Base-by-base conservation (phyloP, 768 basidiomycete genomes). In the Lentinula guzmanii region DNA sequence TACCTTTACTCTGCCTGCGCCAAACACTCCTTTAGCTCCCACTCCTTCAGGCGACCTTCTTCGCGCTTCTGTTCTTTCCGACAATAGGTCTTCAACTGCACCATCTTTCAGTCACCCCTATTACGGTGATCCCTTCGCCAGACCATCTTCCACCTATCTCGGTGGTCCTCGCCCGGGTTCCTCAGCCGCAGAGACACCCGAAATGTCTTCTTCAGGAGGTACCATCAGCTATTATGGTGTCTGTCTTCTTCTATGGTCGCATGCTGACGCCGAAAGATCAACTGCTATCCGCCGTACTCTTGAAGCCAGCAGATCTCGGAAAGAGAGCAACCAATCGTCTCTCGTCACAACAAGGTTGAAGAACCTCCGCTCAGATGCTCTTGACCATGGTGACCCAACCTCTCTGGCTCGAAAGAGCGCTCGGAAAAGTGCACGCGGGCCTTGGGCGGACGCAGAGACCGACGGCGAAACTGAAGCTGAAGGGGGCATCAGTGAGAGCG, bases 191-290 rank as follows among this genome's bases (percentile, higher is more conserved):
- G 71, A 69, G 9, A 67, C 70, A 9, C 74, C 73, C 43, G 60
- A 75, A 39, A 70, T 65, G 54, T 60, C 58, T 58, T 66, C 71
- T 60, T 65, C 75, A 10, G 64, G 70, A 51, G 69, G 75, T 63
- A 86, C 79, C 28, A 71, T 92, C 63, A 86, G 89, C 8, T 96
- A 93, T 70, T 86, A 97, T 69, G 94, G 93, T 52, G 93, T 96
- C 41, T 93, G 93, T 66, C 79, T 98, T 62, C 94, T 93, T 1
- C 93, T 97, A 1, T 98, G 94, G 94, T 93, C 91, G 3, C 94
- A 95, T 68, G 94, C 94, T 18, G 95, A 98, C 69, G 87, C 87
- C 0, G 89, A 94, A 67, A 86, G 94, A 52, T 87, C 89, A 59
- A 81, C 79, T 13, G 93, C 93, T 1, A 95, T 95, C 66, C 86